Base-by-base conservation (phyloP, 805 yeast genomes). In the Starmera dryadoides region DNA sequence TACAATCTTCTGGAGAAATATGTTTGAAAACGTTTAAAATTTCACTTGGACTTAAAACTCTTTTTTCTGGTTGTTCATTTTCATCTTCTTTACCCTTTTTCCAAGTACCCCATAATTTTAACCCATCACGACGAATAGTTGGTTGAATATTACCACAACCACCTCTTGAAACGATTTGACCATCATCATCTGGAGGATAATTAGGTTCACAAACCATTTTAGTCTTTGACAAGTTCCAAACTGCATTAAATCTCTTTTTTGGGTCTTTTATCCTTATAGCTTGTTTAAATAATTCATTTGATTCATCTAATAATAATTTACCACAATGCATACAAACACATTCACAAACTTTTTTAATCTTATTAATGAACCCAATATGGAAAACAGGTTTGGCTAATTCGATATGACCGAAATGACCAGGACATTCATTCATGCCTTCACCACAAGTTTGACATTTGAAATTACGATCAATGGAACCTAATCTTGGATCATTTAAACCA, bases 321-420 rank as follows among this genome's bases (percentile, higher is more conserved):
- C 99, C 99, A 71, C 99, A 93, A 68, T 93, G 96, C 88, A 93
- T 89, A 70, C 99, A 93, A 23, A 91, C 91, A 66, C 93, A 85
- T 62, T 93, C 98, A 62, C 96, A 84, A 30, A 87, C 86, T 62
- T 93, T 93, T 60, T 93, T 93, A 56, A 93, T 91, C 59, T 86
- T 91, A 35, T 94, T 77, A 55, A 93, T 79, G 63, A 87, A 93
- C 35, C 96, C 98, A 61, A 93, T 87, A 63, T 93, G 98, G 66
- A 93, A 93, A 30, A 93, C 99, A 12, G 99, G 98, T 60, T 91
- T 93, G 28, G 98, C 98, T 48, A 93, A 73, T 60, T 93, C 99
- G 45, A 93, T 93, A 59, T 93, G 99, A 50, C 99, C 99, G 65
- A 93, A 93, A 68, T 93, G 99, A 43, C 99, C 99, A 1, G 98